phyloP scores from a whole-genome alignment of 768 basidiomycete species.

The Lyophyllum shimeji region DNA sequence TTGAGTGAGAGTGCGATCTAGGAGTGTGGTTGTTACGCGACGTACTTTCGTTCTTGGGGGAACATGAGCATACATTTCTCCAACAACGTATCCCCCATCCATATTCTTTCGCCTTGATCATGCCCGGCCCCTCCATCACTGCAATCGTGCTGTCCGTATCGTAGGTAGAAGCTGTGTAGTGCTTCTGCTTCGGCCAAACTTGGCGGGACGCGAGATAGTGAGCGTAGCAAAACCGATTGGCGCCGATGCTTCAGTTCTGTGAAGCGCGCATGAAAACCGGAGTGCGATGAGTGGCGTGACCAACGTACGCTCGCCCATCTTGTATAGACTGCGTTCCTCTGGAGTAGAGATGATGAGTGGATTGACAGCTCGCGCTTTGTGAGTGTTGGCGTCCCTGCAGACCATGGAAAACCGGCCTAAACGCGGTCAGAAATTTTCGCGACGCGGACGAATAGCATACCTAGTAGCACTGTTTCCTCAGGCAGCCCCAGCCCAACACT shows the following conservation, averaged over 20 bases:
- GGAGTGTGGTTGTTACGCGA: constrained; percentile 2
- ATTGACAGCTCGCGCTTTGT: constrained; percentile 63
- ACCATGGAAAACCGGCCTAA: constrained; percentile 93
- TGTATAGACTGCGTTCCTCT: constrained; percentile 62
- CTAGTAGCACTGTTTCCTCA: constrained; percentile 66
- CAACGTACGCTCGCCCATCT: constrained; percentile 68
- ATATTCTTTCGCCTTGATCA: constrained; percentile 49
- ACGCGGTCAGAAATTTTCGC: background rate
- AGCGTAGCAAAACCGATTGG: constrained; percentile 49
- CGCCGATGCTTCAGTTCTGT: constrained; percentile 64
- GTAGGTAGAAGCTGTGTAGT: constrained; percentile 69
- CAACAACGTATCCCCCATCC: constrained; percentile 73
- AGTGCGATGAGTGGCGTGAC: background rate
- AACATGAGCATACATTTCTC: constrained; percentile 79
- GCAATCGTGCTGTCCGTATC: constrained; percentile 46
- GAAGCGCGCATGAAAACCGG: background rate
- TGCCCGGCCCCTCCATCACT: constrained; percentile 7
- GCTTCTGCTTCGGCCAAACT: constrained; percentile 64
- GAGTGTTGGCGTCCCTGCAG: constrained; percentile 68
- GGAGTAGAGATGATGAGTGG: constrained; percentile 55
- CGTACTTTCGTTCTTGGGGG: constrained; percentile 82
- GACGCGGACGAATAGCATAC: constrained; percentile 28
- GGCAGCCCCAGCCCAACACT: constrained; percentile 44
- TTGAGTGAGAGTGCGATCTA: background rate
- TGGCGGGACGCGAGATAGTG: constrained; percentile 73